Evolutionary conservation across 2,329 filamentous ascomycete genomes (phyloP), one percentile per base, ranked within the genome.

Genomic region (Ophiostoma australiae): DNA sequence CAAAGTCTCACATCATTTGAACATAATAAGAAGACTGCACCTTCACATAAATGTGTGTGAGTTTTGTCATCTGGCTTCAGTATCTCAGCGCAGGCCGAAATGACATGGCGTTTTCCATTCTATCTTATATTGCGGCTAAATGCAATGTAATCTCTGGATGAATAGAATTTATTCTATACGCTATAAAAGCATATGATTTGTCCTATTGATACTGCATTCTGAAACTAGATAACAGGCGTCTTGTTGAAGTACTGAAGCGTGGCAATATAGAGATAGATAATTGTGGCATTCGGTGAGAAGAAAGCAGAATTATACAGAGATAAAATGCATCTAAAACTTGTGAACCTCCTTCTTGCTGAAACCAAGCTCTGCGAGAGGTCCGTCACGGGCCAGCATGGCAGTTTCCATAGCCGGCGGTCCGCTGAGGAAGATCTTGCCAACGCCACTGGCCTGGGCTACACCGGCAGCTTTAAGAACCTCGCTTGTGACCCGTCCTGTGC

Each of bases 291-390:
- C 27, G 27, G 27, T 15, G 11, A 41, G 8, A 15, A 1, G 11
- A 41, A 41, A 41, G 11, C 13, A 41, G 39, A 3, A 15, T 41
- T 3, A 15, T 41, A 11, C 1, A 20, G n/a, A n/a, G n/a, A n/a
- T n/a, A 17, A 48, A 4, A 27, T 55, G 52, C 2, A 1, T 27
- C 13, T 27, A 55, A 27, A 55, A 55, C 52, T 55, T 55, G 52
- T 55, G n/a, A 55, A 55, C 15, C n/a, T 55, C 52, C 52, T 55
- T 55, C 52, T 55, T 55, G 52, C 52, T 55, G 52, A 23, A 55
- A 17, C 52, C 20, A 55, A 55, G 52, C 10, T 55, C n/a, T 2
- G 52, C 52, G n/a, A 55, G 52, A n/a, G 52, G 52, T 4, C 52
- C 52, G 23, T 55, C 52, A 8, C 52, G 52, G n/a, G 52, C 7